These are phyloP conservation scores for Globisporangium splendens DNA, from an alignment of 352 stramenopile genomes.

Conservation along the genomic window DNA sequence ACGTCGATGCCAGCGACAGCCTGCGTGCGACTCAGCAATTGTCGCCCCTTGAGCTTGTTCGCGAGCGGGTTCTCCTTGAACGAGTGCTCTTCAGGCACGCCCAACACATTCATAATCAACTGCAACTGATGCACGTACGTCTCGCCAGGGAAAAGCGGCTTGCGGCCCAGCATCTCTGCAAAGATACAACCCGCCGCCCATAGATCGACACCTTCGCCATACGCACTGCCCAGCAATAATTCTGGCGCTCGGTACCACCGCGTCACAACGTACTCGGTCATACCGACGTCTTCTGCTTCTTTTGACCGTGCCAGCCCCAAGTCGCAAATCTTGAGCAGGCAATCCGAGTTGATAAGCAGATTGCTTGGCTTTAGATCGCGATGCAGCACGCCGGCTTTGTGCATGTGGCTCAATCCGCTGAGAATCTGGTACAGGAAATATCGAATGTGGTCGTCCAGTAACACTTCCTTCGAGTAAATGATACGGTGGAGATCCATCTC, in stretches of 20 bases:
- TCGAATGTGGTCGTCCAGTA: constrained; percentile 91
- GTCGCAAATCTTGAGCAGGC: constrained; percentile 96
- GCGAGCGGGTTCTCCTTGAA: constrained; percentile 87
- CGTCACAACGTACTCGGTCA: constrained; percentile 91
- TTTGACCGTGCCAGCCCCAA: constrained; percentile 91
- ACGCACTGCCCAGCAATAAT: constrained; percentile 79
- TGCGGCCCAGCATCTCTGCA: constrained; percentile 83
- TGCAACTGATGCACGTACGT: constrained; percentile 87
- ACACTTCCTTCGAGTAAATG: constrained; percentile 91
- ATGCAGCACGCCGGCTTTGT: constrained; percentile 80
- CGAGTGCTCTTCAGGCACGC: constrained; percentile 81
- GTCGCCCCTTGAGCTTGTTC: constrained; percentile 85
- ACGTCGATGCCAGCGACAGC: constrained; percentile 79
- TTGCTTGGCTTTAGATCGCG: constrained; percentile 87
- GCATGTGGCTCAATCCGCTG: constrained; percentile 86
- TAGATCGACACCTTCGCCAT: constrained; percentile 80
- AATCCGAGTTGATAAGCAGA: constrained; percentile 91
- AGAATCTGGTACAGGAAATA: constrained; percentile 94
- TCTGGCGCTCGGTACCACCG: constrained; percentile 87
- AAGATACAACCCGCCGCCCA: constrained; percentile 88
- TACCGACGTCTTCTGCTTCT: constrained; percentile 83
- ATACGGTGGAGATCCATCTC: constrained; percentile 92
- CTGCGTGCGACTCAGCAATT: constrained; percentile 80
- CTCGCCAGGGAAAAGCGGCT: constrained; percentile 81
- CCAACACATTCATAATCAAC: constrained; percentile 88